Evolutionary conservation across 345 rosid species (phyloP), one percentile per base, ranked within the genome.

Genomic region (Hypericum androsaemum): DNA sequence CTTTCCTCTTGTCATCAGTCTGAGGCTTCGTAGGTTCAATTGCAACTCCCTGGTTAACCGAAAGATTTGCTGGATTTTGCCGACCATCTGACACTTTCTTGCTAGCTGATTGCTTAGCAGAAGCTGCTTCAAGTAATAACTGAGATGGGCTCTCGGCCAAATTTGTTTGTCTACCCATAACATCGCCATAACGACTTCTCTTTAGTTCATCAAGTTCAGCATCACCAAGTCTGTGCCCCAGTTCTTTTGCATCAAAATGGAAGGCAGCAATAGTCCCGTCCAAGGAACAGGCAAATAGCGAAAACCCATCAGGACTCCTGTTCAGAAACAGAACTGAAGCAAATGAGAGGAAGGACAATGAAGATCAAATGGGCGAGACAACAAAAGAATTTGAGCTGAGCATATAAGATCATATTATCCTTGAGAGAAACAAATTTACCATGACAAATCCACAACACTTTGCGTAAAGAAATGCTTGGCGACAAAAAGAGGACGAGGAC

Each of bases 231-330:
- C 65, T 80, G 53, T 65, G 69, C 14, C 99, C 99, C 53, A 94
- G 75, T 53, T 94, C 99, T 63, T 77, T 83, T 9, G 52, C 73
- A 43, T 94, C 94, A 73, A 88, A 94, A 73, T 83, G 97, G 59
- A 83, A 82, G 48, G 89, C 77, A 47, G 99, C 94, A 51, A 82
- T 87, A 14, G 99, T 81, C 57, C 99, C 99, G 39, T 86, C 99
- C 82, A 94, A 73, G 74, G 99, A 94, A 71, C 97, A 94, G 37
- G 95, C 90, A 62, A 94, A 86, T 53, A 94, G 92, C 42, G 97
- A 85, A 73, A 80, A 94, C 36, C 99, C 99, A 75, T 86, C 95
- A 4, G 97, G 90, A 65, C 99, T 88, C 99, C 99, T 94, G 84
- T 62, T 54, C 39, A 40, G n/a, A 16, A 37, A 16, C 54, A 12